Conservation (phyloP, 2,329 filamentous ascomycete species). For the Colletotrichum shisoi region DNA sequence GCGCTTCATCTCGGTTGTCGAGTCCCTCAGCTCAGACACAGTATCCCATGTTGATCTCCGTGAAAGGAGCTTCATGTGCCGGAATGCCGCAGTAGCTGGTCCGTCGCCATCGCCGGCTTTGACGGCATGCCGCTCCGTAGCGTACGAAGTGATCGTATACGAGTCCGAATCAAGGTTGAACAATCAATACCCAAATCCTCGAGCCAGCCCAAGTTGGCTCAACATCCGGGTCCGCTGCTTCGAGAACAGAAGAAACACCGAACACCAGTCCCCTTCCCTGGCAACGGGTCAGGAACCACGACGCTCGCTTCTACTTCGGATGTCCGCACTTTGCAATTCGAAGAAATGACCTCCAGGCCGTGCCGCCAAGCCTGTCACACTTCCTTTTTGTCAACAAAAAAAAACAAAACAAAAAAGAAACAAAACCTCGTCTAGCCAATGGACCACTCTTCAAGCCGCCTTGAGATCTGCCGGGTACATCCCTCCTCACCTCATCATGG, state of each 20-base stretch:
- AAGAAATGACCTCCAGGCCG: constrained; percentile 7
- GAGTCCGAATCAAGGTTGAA: constrained; percentile 4
- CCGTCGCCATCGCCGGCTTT: background rate
- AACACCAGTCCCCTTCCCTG: background rate
- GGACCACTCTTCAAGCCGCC: background rate
- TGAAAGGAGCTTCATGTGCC: background rate
- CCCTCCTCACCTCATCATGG: constrained; percentile 3
- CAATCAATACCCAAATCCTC: constrained; percentile 10
- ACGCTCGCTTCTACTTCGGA: background rate
- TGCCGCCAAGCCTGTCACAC: constrained; percentile 28
- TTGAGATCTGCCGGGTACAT: constrained; percentile 5
- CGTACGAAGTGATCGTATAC: background rate
- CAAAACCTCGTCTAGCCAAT: background rate
- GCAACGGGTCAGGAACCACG: no score
- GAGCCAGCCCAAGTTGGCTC: background rate
- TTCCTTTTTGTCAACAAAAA: constrained; percentile 3
- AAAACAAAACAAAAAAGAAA: no score
- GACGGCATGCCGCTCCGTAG: background rate
- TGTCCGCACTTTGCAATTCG: background rate
- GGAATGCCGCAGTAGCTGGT: constrained; percentile 6
- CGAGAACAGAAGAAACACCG: constrained; percentile 12
- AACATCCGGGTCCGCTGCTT: constrained; percentile 24
- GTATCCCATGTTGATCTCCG: background rate
- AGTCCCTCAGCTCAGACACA: background rate
- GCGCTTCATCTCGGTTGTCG: background rate